Evolutionary conservation across 768 basidiomycete species (phyloP), one percentile per base, ranked within the genome.

Genomic region (Xerocomellus amylosporus): DNA sequence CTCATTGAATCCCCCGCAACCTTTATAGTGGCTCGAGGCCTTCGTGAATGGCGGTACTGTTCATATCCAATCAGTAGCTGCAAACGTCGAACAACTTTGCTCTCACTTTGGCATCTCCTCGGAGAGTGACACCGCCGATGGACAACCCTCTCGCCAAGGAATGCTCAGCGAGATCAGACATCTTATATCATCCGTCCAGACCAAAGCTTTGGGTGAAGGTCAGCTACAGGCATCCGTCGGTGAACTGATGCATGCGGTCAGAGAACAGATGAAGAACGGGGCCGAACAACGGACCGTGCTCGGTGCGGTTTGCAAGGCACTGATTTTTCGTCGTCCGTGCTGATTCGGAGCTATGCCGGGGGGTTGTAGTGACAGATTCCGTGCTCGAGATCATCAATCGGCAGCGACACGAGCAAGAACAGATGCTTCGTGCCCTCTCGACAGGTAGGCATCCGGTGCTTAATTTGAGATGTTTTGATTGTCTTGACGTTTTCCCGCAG

Each of bases 1-100:
- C 36, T 15, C 19, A 33, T 28, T 44, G 4, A 61, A 42, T 53
- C 12, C 15, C 26, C 40, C 24, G 7, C 14, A 20, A 40, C 45
- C 10, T 49, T 19, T 20, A 55, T 53, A 88, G 83, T 94, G 92
- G 92, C 78, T 94, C 39, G 92, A 93, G 60, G 74, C 83, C 3
- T 92, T 93, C 66, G 88, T 92, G 37, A 84, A 83, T 38, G 84
- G 85, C 41, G 85, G 87, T n/a, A 85, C 84, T 0, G 79, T 80
- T 14, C 88, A 91, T 58, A 85, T 90, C 22, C 81, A 86, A 61
- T 72, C 74, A 34, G 74, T 91, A 14, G 79, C 83, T 10, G 73
- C 74, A 17, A 80, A 80, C 46, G 73, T 92, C 1, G 81, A 88
- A 34, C 77, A 79, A 24, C 72, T 93, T 22, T 84, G 81, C 61